A percentile compares a stretch with the other conserved stretches of the same genome.
Evolutionary conservation across 805 yeast species (phyloP).

Genomic region (Brettanomyces naardenensis): DNA sequence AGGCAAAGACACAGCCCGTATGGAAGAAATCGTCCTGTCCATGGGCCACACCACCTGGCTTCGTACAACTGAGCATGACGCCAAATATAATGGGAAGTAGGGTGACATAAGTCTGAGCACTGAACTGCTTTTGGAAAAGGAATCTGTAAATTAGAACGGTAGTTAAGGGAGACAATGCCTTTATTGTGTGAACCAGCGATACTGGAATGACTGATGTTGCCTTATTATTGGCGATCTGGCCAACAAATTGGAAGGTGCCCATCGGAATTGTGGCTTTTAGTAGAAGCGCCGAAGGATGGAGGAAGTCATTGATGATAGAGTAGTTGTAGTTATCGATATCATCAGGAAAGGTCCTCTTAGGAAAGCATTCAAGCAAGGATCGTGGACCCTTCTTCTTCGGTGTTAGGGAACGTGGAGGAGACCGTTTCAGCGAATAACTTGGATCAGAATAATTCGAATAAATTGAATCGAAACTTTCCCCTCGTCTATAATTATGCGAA

Average conservation of each 20-base stretch:
- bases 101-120: conserved; percentile 63
- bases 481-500: not conserved
- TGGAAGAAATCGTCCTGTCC: conserved; percentile 18
- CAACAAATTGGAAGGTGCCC: conserved; percentile 90
- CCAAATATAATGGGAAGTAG: conserved; percentile 75
- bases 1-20: conserved; percentile 43
- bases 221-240: conserved; percentile 85
- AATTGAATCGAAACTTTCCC: not conserved
- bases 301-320: conserved; percentile 29
- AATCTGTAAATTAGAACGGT: conserved; percentile 76
- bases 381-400: conserved; percentile 17
- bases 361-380: conserved; percentile 27
- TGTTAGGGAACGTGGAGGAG: conserved; percentile 2
- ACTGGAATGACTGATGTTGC: conserved; percentile 92
- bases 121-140: conserved; percentile 51
- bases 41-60: conserved; percentile 22
- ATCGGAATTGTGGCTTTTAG: conserved; percentile 75
- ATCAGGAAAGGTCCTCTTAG: conserved; percentile 43
- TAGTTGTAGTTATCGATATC: conserved; percentile 21
- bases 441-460: not conserved
- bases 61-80: conserved; percentile 72
- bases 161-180: conserved; percentile 82
- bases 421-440: not conserved
- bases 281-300: conserved; percentile 46
- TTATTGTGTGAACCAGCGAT: conserved; percentile 90